phyloP scores from a whole-genome alignment of 208 protist species.

The Leptomonas seymouri region DNA sequence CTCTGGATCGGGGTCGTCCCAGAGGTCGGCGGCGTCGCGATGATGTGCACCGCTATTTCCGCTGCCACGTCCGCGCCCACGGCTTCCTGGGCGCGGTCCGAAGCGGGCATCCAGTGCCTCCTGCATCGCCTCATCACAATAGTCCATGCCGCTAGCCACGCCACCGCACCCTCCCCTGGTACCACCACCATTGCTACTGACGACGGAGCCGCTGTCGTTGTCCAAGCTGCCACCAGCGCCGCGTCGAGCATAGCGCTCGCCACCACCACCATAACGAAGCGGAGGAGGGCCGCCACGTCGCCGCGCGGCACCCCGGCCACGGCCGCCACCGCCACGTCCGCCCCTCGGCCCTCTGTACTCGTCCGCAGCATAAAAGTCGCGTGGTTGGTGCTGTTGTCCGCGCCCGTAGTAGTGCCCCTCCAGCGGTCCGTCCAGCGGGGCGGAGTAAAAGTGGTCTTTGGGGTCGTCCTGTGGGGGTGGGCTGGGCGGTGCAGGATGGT shows the following conservation, averaged over 20 bases:
- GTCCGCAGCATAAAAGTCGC: conserved; percentile 5
- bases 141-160: conserved; percentile 9
- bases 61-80: conserved; percentile 23
- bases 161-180: conserved; percentile 19
- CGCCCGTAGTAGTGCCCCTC: conserved; percentile 13
- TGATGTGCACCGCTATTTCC: conserved; percentile 8
- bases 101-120: conserved; percentile 39
- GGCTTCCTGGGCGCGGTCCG: conserved; percentile 36
- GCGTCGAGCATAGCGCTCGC: neutral
- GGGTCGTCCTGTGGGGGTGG: conserved; percentile 44
- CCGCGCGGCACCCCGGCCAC: conserved; percentile 26
- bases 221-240: conserved; percentile 4
- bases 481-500: conserved; percentile 53
- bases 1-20: conserved; percentile 81
- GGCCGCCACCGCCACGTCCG: conserved; percentile 11
- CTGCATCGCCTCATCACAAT: conserved; percentile 31
- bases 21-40: conserved; percentile 48
- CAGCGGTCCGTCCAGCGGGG: conserved; percentile 16
- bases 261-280: conserved; percentile 16
- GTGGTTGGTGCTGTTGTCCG: neutral
- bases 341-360: conserved; percentile 16
- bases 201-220: conserved; percentile 20
- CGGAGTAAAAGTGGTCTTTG: conserved; percentile 41
- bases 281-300: conserved; percentile 25
- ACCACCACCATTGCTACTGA: conserved; percentile 4